Evolutionary conservation across 1,284 basidiomycete species (phyloP).

Genomic region (Ceratobasidium theobromae): DNA sequence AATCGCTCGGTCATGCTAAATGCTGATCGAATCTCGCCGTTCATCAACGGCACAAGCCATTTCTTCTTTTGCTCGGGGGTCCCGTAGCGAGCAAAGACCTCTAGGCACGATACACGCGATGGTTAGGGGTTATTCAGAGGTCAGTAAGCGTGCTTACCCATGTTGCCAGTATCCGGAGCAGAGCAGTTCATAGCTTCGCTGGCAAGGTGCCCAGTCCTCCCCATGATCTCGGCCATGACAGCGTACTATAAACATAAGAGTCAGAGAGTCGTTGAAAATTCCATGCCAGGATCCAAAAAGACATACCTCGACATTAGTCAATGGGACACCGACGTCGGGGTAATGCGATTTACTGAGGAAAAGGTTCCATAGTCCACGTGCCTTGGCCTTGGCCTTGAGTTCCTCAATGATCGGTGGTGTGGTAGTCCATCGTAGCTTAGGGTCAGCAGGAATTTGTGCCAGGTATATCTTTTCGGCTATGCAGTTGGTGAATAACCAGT

Average conservation of each 20-base stretch:
- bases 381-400: conserved; percentile 85
- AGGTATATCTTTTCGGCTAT: conserved; percentile 70
- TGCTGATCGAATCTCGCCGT: conserved; percentile 90
- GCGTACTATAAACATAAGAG: conserved; percentile 67
- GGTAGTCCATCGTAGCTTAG: conserved; percentile 78
- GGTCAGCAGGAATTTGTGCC: conserved; percentile 80
- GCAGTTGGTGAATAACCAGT: neutral
- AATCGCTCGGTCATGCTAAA: conserved; percentile 95
- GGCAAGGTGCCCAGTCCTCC: conserved; percentile 78
- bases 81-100: conserved; percentile 95
- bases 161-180: conserved; percentile 94
- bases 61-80: conserved; percentile 85
- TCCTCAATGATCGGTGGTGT: conserved; percentile 80
- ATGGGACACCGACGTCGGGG: conserved; percentile 81
- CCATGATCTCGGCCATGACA: conserved; percentile 94
- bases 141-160: conserved; percentile 61
- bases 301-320: conserved; percentile 87
- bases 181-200: conserved; percentile 89
- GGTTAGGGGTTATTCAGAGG: conserved; percentile 11
- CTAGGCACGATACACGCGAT: conserved; percentile 54
- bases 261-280: neutral
- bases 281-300: neutral
- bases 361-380: conserved; percentile 92
- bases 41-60: conserved; percentile 86
- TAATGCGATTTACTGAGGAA: conserved; percentile 95